Base-by-base conservation (phyloP, 306 rosid species). In the Quercus variabilis region DNA sequence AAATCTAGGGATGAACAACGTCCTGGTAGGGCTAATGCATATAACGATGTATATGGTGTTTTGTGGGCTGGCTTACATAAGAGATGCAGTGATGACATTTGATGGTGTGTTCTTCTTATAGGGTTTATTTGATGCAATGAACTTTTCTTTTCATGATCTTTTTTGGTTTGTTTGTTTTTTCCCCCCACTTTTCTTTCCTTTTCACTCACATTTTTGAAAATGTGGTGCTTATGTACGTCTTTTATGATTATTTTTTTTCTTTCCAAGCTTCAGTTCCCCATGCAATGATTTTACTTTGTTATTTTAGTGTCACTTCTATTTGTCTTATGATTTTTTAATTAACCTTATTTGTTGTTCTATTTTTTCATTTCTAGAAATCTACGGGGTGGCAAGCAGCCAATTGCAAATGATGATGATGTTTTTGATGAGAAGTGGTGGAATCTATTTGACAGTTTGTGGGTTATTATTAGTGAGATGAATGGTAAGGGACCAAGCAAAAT, bases 371-470 rank as follows among this genome's bases (percentile, higher is more conserved):
- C 55, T 87, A 90, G 95, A 84, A 82, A 83, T 79, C 74, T 84
- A 23, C 80, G 56, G 76, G 84, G 85, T 85, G 76, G 65, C 78
- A 86, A 88, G 81, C 86, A 80, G 85, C 83, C 87, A 79, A 79
- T 60, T 8, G 76, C 75, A 75, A 74, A 75, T 81, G 91, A 82
- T 75, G 88, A 84, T 73, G 90, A 87, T 71, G 55, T 71, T 69
- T 80, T 84, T 78, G 96, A 89, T 78, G 98, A 91, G 77, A 88
- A 81, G 58, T 95, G 98, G 99, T 95, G 98, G 99, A 85, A 74
- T 79, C 84, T 91, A 46, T 95, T 91, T 49, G 99, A 95, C 80
- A 89, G 80, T 35, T 77, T 95, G 85, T 95, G 97, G 99, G 82
- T 83, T 79, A 76, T 91, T 79, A 87, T 95, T 74, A 77, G 94